Base-by-base conservation (phyloP, 2,329 filamentous ascomycete species). In the Leptosphaerulina australis region DNA sequence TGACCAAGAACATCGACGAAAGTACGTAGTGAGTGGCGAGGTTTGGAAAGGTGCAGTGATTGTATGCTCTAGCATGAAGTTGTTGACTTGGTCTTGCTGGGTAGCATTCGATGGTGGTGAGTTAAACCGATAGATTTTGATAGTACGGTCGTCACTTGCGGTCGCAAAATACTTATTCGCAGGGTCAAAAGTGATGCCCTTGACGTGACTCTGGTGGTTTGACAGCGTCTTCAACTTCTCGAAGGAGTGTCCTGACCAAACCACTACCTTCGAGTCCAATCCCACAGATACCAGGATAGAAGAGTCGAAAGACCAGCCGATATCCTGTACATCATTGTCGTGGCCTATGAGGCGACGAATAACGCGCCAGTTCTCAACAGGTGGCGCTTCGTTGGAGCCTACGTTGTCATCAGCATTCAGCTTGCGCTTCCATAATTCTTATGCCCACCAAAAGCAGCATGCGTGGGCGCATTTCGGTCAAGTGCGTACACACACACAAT, bases 151-250 rank as follows among this genome's bases (percentile, higher is more conserved):
- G 72, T 99, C 94, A 75, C 91, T 96, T 2, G 95, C 92, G 0
- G 95, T 99, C 12, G 95, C 94, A 74, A 99, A 99, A 79, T 96
- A 99, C 71, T 97, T 99, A 78, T 97, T 97, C 31, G 94, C 94
- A 0, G 94, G 94, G 69, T 99, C 94, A 69, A 99, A 99, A 0
- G 93, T 96, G 65, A 99, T 95, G 55, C 95, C 94, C 73, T 99
- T 99, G 77, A 99, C 94, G 71, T 97, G 95, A 71, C 91, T 97
- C 72, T 96, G 91, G 74, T 99, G 94, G 50, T 92, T 88, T 2
- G 91, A 86, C 4, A 99, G 78, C 3, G 91, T 93, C 81, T 97
- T 97, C 60, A 99, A 82, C 77, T 96, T 97, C 77, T 99, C 94
- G 63, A 99, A 99, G 0, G 92, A 97, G 74, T 95, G 88, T 0